Evolutionary conservation across 2,329 filamentous ascomycete species (phyloP), one percentile per base, ranked within the genome.

Genomic region (Myriosclerotinia scirpicola): DNA sequence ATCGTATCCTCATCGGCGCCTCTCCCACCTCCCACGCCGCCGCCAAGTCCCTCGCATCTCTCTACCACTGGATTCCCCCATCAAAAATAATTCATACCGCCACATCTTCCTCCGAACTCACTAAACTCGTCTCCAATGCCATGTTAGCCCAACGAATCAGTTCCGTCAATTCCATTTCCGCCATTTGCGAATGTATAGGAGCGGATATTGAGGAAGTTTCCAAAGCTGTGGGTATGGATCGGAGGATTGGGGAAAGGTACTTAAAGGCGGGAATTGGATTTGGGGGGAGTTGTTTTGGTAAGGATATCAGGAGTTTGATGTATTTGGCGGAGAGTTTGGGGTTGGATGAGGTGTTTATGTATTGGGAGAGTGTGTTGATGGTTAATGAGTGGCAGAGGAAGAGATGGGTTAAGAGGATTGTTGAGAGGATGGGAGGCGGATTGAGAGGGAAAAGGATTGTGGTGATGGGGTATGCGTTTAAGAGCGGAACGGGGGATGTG

Each of bases 141-240:
- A 87, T 94, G 84, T 82, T 94, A 11, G 91, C 91, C 1, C 91
- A 94, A 79, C 84, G 90, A 61, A 90, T 94, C 73, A 90, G 87
- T 75, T 91, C 87, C 77, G 92, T 94, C 79, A 94, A 93, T 78
- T 88, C 89, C 15, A 85, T 94, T 67, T 90, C 88, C n/a, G 89
- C 90, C 5, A 86, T 94, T 40, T 94, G 91, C 76, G 91, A 93
- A 78, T 84, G 84, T 69, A 90, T 88, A 0, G 90, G 90, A 20
- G 91, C 90, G 15, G 87, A 92, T 72, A 84, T 93, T n/a, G 83
- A 88, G 69, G 89, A 93, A 77, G 84, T 94, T 2, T 84, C 89
- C 17, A 80, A 81, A 46, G 85, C 87, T 7, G 83, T 91, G 40
- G 91, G 91, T 60, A 80, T 87, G 48, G 91, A 94, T 73, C 82